Percentiles rank a stretch among this genome's conserved stretches.
phyloP scores from a whole-genome alignment of 306 rosid genomes.

The Dryas drummondii region DNA sequence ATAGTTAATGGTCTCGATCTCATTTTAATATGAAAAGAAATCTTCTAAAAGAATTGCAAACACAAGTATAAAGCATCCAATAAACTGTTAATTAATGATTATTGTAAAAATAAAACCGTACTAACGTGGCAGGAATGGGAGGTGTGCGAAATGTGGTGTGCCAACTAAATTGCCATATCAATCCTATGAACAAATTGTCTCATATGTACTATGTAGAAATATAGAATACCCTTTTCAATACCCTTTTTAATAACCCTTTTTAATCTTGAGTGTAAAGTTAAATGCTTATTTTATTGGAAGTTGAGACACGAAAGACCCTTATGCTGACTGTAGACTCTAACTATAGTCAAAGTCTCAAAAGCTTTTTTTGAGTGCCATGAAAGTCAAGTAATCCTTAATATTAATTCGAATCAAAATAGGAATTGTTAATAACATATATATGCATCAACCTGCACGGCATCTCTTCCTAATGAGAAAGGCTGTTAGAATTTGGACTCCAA shows the following conservation, averaged over 20 bases:
- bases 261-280: too few species aligned
- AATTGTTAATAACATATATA: not conserved
- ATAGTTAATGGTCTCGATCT: not conserved
- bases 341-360: not conserved
- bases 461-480: not conserved
- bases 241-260: too few species aligned
- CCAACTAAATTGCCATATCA: too few species aligned
- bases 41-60: not conserved
- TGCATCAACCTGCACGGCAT: slow-evolving; percentile 11
- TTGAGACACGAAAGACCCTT: not conserved
- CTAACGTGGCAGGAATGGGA: too few species aligned
- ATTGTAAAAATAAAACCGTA: not conserved
- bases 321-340: not conserved
- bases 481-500: not conserved
- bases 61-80: not conserved
- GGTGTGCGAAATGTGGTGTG: too few species aligned
- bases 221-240: too few species aligned
- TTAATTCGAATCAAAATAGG: too few species aligned
- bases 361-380: not conserved
- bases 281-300: not conserved
- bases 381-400: too few species aligned
- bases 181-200: too few species aligned
- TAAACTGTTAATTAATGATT: not conserved
- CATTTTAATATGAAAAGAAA: not conserved
- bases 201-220: too few species aligned